These are phyloP conservation scores for Plasmodium chabaudi DNA, from an alignment of 169 alveolate genomes.

Conservation along the genomic window DNA sequence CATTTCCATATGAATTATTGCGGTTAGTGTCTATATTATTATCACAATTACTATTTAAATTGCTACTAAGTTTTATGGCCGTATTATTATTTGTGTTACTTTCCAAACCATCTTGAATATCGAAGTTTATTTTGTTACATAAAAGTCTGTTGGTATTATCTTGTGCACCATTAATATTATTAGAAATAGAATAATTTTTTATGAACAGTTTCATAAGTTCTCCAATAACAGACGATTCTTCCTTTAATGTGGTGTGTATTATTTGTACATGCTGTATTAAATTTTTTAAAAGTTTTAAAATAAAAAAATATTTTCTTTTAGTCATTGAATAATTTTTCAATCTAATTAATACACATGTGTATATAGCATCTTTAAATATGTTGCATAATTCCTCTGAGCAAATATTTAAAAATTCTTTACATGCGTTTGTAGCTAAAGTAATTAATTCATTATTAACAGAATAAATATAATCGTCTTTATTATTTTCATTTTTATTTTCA, in stretches of 20 bases:
- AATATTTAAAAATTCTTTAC: slow-evolving; percentile 72
- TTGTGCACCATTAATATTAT: background rate
- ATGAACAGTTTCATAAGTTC: slow-evolving; percentile 50
- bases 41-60: background rate
- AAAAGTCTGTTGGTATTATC: background rate
- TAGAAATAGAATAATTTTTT: slow-evolving; percentile 13
- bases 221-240: slow-evolving; percentile 58
- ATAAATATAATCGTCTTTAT: slow-evolving; percentile 32
- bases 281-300: slow-evolving; percentile 51
- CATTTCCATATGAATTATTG: background rate
- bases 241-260: slow-evolving; percentile 50
- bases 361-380: slow-evolving; percentile 71
- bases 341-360: slow-evolving; percentile 71
- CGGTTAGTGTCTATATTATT: background rate
- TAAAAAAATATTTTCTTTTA: slow-evolving; percentile 42
- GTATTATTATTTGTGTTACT: background rate
- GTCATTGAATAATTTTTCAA: slow-evolving; percentile 46
- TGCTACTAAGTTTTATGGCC: background rate
- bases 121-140: background rate
- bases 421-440: slow-evolving; percentile 66
- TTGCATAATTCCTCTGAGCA: slow-evolving; percentile 53
- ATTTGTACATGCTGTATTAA: slow-evolving; percentile 46
- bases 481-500: slow-evolving; percentile 7
- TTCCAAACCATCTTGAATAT: background rate
- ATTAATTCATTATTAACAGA: slow-evolving; percentile 55